These are phyloP conservation scores for Bolboschoenoplectus hybrid DNA, from an alignment of 202 grass and related monocot genomes.

Conservation along the genomic window DNA sequence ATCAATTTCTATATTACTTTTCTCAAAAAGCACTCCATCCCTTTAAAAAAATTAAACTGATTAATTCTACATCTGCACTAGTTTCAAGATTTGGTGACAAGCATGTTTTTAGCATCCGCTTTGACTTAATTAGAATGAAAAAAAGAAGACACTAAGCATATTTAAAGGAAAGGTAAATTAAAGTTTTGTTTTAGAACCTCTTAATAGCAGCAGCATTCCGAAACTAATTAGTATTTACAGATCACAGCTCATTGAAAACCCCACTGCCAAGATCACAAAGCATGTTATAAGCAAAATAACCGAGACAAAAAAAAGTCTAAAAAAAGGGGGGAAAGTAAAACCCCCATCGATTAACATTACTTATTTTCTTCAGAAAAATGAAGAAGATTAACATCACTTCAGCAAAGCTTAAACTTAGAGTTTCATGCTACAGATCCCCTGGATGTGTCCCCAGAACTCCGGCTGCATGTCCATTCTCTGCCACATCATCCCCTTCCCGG, in stretches of 20 bases:
- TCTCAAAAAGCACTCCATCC: not conserved
- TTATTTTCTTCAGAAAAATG: not conserved
- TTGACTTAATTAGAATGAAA: not conserved
- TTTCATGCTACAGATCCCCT: constrained; percentile 53
- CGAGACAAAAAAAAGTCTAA: not conserved
- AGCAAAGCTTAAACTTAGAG: constrained; percentile 45
- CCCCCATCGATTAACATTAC: not conserved
- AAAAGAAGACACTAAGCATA: not conserved
- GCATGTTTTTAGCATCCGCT: not conserved
- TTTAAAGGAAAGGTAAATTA: not conserved
- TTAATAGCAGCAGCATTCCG: constrained; percentile 10
- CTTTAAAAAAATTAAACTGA: not conserved
- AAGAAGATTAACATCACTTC: not conserved
- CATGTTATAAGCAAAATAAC: not conserved
- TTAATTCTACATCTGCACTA: not conserved
- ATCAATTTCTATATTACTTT: not conserved
- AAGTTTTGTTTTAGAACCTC: not conserved
- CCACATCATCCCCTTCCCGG: constrained; percentile 50
- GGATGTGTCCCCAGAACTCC: constrained; percentile 64
- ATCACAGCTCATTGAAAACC: not conserved
- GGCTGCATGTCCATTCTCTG: constrained; percentile 33
- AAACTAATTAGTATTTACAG: not conserved
- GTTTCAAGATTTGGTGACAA: not conserved
- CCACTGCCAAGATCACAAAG: not conserved
- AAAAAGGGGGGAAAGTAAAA: not conserved